Evolutionary conservation across 2,329 filamentous ascomycete species (phyloP).

Genomic region (Aspergillus felis): DNA sequence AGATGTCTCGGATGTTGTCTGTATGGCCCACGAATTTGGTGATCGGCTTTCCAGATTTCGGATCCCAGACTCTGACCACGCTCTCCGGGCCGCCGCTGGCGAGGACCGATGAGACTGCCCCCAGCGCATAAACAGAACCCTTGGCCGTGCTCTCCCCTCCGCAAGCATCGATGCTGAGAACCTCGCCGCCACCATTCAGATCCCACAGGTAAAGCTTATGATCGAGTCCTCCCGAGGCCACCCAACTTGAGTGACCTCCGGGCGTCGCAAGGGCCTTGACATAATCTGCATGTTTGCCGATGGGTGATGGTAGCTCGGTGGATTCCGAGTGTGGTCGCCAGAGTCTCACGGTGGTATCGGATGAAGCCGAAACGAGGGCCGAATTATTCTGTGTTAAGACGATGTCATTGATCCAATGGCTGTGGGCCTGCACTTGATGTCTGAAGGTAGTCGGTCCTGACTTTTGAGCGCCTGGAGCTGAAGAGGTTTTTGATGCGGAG

Average conservation of each 20-base stretch:
- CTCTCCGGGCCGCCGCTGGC: slow-evolving; percentile 93
- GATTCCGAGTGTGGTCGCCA: slow-evolving; percentile 73
- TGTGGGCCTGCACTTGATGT: slow-evolving; percentile 73
- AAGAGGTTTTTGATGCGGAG: slow-evolving; percentile 21
- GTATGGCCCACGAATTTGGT: slow-evolving; percentile 97
- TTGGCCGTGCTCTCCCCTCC: slow-evolving; percentile 83
- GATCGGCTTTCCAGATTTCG: slow-evolving; percentile 79
- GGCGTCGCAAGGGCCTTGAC: slow-evolving; percentile 90
- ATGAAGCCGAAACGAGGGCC: slow-evolving; percentile 82
- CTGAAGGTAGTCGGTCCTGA: slow-evolving; percentile 51
- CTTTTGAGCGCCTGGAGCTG: slow-evolving; percentile 17
- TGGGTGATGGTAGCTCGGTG: slow-evolving; percentile 65
- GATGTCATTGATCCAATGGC: slow-evolving; percentile 95
- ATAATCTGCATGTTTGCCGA: slow-evolving; percentile 93
- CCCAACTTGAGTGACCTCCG: slow-evolving; percentile 68
- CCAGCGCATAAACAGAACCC: slow-evolving; percentile 90
- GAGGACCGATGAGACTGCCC: slow-evolving; percentile 72
- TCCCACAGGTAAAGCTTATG: slow-evolving; percentile 93
- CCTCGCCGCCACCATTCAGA: slow-evolving; percentile 79
- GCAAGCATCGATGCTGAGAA: slow-evolving; percentile 70
- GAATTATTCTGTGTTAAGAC: slow-evolving; percentile 72
- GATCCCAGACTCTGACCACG: slow-evolving; percentile 88
- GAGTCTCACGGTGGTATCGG: slow-evolving; percentile 88
- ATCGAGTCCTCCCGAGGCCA: slow-evolving; percentile 90
- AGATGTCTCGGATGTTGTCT: slow-evolving; percentile 85